Percentiles rank a stretch among this genome's conserved stretches.
Evolutionary conservation across 2,329 filamentous ascomycete species (phyloP).

Genomic region (Alternaria panax): DNA sequence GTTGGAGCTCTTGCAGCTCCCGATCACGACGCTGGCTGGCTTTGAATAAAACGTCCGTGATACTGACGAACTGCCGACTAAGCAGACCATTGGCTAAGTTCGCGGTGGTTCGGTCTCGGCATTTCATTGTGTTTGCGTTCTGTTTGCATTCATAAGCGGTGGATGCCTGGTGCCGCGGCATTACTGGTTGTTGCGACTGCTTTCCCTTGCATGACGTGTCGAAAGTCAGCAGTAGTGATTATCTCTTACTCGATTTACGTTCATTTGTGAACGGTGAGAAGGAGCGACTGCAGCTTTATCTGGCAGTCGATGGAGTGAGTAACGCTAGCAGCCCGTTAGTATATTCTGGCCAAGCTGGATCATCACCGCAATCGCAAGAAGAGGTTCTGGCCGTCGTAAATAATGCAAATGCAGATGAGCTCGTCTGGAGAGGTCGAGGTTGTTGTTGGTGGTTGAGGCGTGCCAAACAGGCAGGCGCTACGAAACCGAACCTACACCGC

Average conservation of each 20-base stretch:
- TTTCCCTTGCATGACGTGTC: not conserved
- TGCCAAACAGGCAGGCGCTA: conserved; percentile 6
- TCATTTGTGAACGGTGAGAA: not conserved
- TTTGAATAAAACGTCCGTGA: conserved; percentile 22
- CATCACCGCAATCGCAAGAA: not conserved
- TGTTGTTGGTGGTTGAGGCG: not conserved
- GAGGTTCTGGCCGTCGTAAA: not conserved
- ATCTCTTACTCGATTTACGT: not conserved
- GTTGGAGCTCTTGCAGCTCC: conserved; percentile 11
- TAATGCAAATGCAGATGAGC: not conserved
- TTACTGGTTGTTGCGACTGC: not conserved
- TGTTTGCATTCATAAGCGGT: not conserved
- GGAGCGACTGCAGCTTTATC: not conserved
- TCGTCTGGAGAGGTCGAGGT: not conserved
- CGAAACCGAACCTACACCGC: not conserved
- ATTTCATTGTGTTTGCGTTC: conserved; percentile 1
- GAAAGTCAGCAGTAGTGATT: not conserved
- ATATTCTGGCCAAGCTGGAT: not conserved
- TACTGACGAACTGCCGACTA: conserved; percentile 26
- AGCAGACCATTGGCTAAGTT: conserved; percentile 14
- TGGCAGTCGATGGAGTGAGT: not conserved
- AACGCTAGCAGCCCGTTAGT: not conserved
- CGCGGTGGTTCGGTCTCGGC: not conserved
- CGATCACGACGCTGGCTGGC: conserved; percentile 24
- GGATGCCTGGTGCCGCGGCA: not conserved